phyloP scores from a whole-genome alignment of 1,284 basidiomycete species.

The Entoloma clypeatum region DNA sequence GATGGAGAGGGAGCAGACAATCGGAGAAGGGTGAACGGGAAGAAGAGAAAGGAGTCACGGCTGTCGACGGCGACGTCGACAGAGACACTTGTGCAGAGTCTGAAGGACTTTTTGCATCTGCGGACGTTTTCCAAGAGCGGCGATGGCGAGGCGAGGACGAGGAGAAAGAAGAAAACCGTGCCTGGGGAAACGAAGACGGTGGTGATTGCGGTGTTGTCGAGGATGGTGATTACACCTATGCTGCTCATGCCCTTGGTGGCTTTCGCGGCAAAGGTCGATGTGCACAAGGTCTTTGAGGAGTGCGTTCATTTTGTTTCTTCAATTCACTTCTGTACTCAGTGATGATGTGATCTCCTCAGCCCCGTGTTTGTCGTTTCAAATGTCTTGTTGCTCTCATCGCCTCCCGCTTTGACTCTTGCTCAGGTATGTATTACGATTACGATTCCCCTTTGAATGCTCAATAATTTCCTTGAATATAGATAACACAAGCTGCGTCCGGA shows the following conservation, averaged over 20 bases:
- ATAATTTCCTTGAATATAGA: constrained; percentile 40
- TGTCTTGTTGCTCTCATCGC: constrained; percentile 72
- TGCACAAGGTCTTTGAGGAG: constrained; percentile 71
- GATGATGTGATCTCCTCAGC: constrained; percentile 35
- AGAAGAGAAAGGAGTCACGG: constrained; percentile 4
- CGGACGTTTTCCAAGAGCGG: constrained; percentile 11
- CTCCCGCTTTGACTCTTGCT: constrained; percentile 78
- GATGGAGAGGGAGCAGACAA: neutral
- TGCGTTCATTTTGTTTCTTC: constrained; percentile 37
- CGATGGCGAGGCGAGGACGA: constrained; percentile 19
- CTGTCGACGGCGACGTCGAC: constrained; percentile 4
- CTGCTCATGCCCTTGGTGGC: constrained; percentile 73
- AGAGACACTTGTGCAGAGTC: constrained; percentile 13
- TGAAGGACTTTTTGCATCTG: constrained; percentile 15
- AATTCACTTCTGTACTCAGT: constrained; percentile 7
- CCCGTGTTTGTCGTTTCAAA: constrained; percentile 83
- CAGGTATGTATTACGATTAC: constrained; percentile 42
- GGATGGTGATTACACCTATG: constrained; percentile 86
- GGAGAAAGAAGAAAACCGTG: constrained; percentile 24
- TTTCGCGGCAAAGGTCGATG: constrained; percentile 55
- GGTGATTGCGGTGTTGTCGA: constrained; percentile 67
- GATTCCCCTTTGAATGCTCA: neutral
- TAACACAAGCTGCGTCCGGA: constrained; percentile 83
- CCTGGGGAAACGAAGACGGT: constrained; percentile 83
- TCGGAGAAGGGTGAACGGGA: constrained; percentile 1